Base-by-base conservation (phyloP, 805 yeast species). In the Schwanniomyces occidentalis region DNA sequence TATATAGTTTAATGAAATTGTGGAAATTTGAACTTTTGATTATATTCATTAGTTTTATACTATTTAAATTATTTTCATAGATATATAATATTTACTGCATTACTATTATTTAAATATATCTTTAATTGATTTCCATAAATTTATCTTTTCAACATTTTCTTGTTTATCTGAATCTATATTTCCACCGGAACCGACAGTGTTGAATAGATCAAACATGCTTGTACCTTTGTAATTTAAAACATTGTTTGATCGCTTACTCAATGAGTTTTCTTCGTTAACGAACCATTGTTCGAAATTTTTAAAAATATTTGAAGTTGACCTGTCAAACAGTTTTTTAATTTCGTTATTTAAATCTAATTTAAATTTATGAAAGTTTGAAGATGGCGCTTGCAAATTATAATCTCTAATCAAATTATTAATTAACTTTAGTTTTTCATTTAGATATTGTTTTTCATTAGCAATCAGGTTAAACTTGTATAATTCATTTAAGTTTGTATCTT, bases 381-480 rank as follows among this genome's bases (percentile, higher is more conserved):
- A 57, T 1, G 74, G 74, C 10, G 63, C 52, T 39, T 63, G 70
- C 27, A 68, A 48, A 34, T 68, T 68, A 40, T 65, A 68, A 34
- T 46, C 47, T 23, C 72, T 41, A 20, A 67, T 54, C 4, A 42
- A 23, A 13, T 31, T 38, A 40, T 63, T 63, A 16, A 61, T 36
- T 9, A 39, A 23, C 12, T 40, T 48, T 8, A 52, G 37, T 35
- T 52, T 56, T 20, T 49, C 64, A 6, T 26, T 27, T 7, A 56
- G 30, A 33, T 58, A 62, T 6, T 25, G 40, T n/a, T 24, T 15
- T 16, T 48, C 36, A 2, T 28, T 34, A 8, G 30, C 28, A 14
- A 34, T 23, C 6, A 20, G 8, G 12, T 5, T 17, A 5, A 23
- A 15, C 12, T 32, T 27, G 20, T 30, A 30, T 14, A 30, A 18